Evolutionary conservation across 768 basidiomycete genomes (phyloP), one percentile per base, ranked within the genome.

Genomic region (Russula griseocarnosa): DNA sequence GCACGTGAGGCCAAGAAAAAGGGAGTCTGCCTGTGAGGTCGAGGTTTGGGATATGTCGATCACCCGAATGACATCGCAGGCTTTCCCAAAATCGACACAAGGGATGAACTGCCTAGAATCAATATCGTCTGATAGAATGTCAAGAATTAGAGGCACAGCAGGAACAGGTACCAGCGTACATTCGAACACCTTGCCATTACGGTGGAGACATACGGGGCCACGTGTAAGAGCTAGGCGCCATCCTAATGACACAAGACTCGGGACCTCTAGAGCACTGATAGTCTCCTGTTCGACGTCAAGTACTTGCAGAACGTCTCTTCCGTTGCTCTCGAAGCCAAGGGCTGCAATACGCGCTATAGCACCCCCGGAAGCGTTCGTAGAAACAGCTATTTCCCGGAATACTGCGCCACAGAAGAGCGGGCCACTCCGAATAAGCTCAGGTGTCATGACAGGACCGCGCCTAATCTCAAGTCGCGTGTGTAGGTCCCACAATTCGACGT

Each of bases 401-500:
- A 32, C 44, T n/a, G 36, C 62, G 13, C 67, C 61, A 3, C 58
- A 58, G 2, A 47, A 22, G n/a, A 66, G 55, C 4, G 42, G 13
- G 16, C 71, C 68, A 42, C 61, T 40, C 71, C 70, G 58, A 71
- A 78, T 75, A 77, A 82, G 14, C 73, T 62, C 56, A 70, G 88
- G 88, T 56, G 83, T 75, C 82, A 90, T 84, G 5, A 82, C 78
- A 58, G 86, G 84, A 28, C 76, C 82, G 0, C 76, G 78, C 6
- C 84, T 84, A 13, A 82, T 81, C 11, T 79, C 78, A 34, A 88
- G 74, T 8, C 84, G 82, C 1, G 85, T 92, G 46, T 81, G 77
- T 49, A 94, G 76, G 42, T 83, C 77, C 84, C 88, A 95, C 3
- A 94, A 68, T 57, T 88, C 83, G 10, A 90, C 71, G 32, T 76